phyloP scores from a whole-genome alignment of 2,329 filamentous ascomycete species.

The Dactylonectria estremocensis region DNA sequence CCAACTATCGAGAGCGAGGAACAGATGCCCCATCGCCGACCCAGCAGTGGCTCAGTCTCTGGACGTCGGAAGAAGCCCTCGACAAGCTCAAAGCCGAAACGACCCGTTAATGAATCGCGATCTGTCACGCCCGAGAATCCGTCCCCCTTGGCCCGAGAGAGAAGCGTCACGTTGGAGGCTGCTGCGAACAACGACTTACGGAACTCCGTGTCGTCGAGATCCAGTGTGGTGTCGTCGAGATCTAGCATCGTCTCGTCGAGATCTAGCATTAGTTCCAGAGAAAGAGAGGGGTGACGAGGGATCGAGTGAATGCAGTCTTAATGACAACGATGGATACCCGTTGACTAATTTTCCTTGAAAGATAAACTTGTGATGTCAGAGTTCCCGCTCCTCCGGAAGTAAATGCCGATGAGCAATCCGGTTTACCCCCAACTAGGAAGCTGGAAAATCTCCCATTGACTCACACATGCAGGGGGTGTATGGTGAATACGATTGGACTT shows the following conservation, averaged over 20 bases:
- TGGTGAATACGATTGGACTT: not conserved
- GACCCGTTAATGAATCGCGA: constrained; percentile 63
- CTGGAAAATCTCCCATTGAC: constrained; percentile 10
- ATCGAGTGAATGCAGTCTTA: not conserved
- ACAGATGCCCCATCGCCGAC: constrained; percentile 58
- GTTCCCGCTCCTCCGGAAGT: not conserved
- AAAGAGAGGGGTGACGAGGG: constrained; percentile 15
- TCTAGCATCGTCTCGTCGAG: constrained; percentile 8
- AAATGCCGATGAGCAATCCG: constrained; percentile 8
- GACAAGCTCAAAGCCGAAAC: constrained; percentile 59
- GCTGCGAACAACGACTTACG: constrained; percentile 13
- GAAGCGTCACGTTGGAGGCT: constrained; percentile 49
- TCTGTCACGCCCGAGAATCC: constrained; percentile 70
- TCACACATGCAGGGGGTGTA: constrained; percentile 12
- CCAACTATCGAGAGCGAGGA: constrained; percentile 65
- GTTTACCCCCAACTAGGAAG: constrained; percentile 18
- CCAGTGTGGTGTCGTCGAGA: constrained; percentile 8
- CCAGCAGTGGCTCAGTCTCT: constrained; percentile 65
- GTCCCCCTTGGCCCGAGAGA: constrained; percentile 68
- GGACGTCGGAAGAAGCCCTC: constrained; percentile 68
- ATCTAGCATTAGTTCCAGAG: constrained; percentile 21
- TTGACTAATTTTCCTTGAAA: not conserved
- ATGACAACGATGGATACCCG: constrained; percentile 7
- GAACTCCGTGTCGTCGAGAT: constrained; percentile 23
- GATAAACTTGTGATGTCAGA: constrained; percentile 9